phyloP scores from a whole-genome alignment of 139 green algal species.

The Dunaliella sp. region DNA sequence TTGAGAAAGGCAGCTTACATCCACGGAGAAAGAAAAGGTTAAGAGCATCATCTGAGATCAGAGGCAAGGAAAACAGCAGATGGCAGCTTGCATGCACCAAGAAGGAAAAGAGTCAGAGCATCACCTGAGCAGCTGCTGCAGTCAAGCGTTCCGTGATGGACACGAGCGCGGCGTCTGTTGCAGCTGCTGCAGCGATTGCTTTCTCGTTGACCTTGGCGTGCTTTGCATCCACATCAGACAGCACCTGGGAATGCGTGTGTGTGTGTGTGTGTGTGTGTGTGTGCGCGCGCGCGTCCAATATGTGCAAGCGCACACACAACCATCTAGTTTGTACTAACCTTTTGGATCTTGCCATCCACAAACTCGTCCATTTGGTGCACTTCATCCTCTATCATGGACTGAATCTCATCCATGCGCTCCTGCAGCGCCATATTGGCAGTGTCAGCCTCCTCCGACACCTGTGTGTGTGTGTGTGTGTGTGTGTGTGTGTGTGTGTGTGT shows the following conservation, averaged over 20 bases:
- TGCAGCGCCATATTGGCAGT: not conserved
- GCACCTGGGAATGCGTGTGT: not conserved
- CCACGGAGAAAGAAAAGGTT: too few relatives aligned
- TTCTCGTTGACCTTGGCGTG: not conserved
- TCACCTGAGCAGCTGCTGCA: not conserved
- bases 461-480: not conserved
- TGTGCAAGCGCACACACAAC: too few relatives aligned
- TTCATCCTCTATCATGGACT: conserved; percentile 35
- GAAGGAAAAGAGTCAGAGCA: too few relatives aligned
- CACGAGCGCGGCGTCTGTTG: not conserved
- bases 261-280: too few relatives aligned
- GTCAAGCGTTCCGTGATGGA: not conserved
- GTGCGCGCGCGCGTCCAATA: too few relatives aligned
- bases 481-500: too few relatives aligned
- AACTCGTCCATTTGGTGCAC: conserved; percentile 19
- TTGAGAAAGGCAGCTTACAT: too few relatives aligned
- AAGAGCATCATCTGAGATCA: too few relatives aligned
- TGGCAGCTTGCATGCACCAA: too few relatives aligned
- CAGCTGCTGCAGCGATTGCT: not conserved
- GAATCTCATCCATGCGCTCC: conserved; percentile 13
- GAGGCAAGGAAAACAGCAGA: too few relatives aligned
- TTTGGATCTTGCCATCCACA: conserved; percentile 11
- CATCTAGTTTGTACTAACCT: not conserved
- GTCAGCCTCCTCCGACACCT: not conserved
- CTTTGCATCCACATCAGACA: not conserved